phyloP scores from a whole-genome alignment of 2,329 filamentous ascomycete genomes.

The Aspergillus viridinutans region DNA sequence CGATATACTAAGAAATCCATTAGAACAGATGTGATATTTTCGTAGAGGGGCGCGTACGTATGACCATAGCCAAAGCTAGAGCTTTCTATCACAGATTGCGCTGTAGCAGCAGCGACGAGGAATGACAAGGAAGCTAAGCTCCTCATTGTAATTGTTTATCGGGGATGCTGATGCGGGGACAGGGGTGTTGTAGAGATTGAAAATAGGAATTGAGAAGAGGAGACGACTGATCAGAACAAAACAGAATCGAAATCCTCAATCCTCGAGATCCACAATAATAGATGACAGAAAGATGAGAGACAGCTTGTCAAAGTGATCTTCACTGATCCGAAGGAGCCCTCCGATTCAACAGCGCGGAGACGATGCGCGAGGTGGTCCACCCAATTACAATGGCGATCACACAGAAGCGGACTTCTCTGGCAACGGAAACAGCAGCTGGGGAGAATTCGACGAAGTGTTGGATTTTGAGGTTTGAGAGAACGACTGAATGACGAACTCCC shows the following conservation, averaged over 20 bases:
- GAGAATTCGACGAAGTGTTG: conserved; percentile 51
- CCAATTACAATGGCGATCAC: conserved; percentile 49
- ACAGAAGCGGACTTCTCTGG: conserved; percentile 49
- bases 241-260: background rate
- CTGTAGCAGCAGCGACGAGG: conserved; percentile 50
- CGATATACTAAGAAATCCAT: conserved; percentile 54
- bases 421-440: conserved; percentile 45
- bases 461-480: conserved; percentile 42
- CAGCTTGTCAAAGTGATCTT: conserved; percentile 9
- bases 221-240: background rate
- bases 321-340: conserved; percentile 16
- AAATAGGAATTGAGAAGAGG: background rate
- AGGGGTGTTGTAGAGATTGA: background rate
- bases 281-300: conserved; percentile 10
- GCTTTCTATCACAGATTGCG: conserved; percentile 65
- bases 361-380: conserved; percentile 39
- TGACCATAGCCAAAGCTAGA: conserved; percentile 73
- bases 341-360: conserved; percentile 29
- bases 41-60: conserved; percentile 43
- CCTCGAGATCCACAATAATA: background rate
- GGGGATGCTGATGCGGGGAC: conserved; percentile 4
- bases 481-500: conserved; percentile 45
- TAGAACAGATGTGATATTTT: conserved; percentile 4
- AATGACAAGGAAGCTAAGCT: conserved; percentile 40
- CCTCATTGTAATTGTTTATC: conserved; percentile 34